Evolutionary conservation across 305 asterid species (phyloP).

Genomic region (Plantago lanceolata): DNA sequence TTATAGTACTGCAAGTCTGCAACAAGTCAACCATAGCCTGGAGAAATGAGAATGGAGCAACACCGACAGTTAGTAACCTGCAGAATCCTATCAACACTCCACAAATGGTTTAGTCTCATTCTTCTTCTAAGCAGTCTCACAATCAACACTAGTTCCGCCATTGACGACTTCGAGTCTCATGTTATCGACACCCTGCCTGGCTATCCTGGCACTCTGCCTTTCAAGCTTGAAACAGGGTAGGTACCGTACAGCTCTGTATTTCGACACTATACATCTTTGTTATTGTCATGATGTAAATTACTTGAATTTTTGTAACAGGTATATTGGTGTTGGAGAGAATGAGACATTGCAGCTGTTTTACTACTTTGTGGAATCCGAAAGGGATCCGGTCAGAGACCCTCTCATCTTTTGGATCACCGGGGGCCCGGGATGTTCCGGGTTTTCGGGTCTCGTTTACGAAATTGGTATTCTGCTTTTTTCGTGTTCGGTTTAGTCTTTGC

Average conservation of each 20-base stretch:
- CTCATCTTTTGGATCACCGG: slow-evolving; percentile 39
- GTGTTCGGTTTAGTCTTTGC: background rate
- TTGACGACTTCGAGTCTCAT: background rate
- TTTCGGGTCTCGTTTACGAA: slow-evolving; percentile 35
- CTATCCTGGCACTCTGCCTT: slow-evolving; percentile 31
- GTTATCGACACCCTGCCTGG: slow-evolving; percentile 31
- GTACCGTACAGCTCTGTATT: background rate
- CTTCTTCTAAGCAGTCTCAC: background rate
- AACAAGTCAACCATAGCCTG: no score
- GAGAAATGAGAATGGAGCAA: no score
- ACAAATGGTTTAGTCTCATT: background rate
- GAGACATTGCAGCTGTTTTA: slow-evolving; percentile 35
- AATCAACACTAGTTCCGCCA: background rate
- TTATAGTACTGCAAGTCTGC: no score
- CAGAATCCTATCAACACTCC: no score
- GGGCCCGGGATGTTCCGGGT: slow-evolving; percentile 44
- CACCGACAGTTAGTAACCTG: no score
- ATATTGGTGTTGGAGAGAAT: slow-evolving; percentile 30
- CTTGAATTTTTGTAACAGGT: slow-evolving; percentile 17
- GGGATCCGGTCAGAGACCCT: slow-evolving; percentile 35
- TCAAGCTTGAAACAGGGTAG: slow-evolving; percentile 44
- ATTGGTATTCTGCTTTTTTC: slow-evolving; percentile 21
- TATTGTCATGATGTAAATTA: background rate
- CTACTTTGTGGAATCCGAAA: slow-evolving; percentile 35
- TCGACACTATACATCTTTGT: background rate